Evolutionary conservation across 805 yeast genomes (phyloP).

Genomic region (Metschnikowia sp.): DNA sequence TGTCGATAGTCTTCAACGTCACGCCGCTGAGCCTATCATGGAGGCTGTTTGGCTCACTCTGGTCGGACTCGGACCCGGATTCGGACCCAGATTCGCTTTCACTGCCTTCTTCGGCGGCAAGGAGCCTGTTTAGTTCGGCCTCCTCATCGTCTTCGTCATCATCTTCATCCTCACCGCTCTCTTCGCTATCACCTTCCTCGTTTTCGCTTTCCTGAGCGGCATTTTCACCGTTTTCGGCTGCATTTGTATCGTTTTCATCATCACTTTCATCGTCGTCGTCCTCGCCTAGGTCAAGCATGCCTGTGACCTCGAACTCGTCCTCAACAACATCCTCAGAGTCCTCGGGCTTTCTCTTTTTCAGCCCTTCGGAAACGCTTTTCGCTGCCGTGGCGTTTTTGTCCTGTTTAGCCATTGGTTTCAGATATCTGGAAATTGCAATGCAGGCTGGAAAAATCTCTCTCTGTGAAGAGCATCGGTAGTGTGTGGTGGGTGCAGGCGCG

Average conservation of each 20-base stretch:
- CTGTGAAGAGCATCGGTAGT: slow-evolving; percentile 10
- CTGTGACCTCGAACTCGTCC: slow-evolving; percentile 15
- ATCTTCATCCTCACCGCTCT: slow-evolving; percentile 2
- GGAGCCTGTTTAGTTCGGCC: slow-evolving; percentile 58
- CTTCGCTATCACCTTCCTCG: slow-evolving; percentile 4
- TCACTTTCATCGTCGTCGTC: slow-evolving; percentile 11
- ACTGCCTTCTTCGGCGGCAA: slow-evolving; percentile 48
- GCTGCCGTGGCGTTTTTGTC: slow-evolving; percentile 4
- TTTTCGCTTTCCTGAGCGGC: not conserved
- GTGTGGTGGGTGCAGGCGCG: slow-evolving; percentile 8
- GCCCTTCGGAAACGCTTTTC: slow-evolving; percentile 1
- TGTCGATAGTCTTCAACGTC: slow-evolving; percentile 48
- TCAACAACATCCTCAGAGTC: slow-evolving; percentile 11
- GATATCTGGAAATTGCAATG: not conserved
- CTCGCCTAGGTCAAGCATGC: slow-evolving; percentile 15
- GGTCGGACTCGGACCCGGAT: slow-evolving; percentile 46
- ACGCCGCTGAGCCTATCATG: slow-evolving; percentile 55
- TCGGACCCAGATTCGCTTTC: slow-evolving; percentile 38
- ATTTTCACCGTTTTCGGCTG: slow-evolving; percentile 3
- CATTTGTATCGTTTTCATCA: not conserved
- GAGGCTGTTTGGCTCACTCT: slow-evolving; percentile 52
- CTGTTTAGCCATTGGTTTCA: slow-evolving; percentile 13
- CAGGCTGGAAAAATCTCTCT: slow-evolving; percentile 5
- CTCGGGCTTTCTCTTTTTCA: slow-evolving; percentile 15
- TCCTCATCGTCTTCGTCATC: slow-evolving; percentile 32